A percentile compares a stretch with the other conserved stretches of the same genome.
These are phyloP conservation scores for Coniochaeta sp. DNA, from an alignment of 2,329 filamentous ascomycete genomes.

Conservation along the genomic window DNA sequence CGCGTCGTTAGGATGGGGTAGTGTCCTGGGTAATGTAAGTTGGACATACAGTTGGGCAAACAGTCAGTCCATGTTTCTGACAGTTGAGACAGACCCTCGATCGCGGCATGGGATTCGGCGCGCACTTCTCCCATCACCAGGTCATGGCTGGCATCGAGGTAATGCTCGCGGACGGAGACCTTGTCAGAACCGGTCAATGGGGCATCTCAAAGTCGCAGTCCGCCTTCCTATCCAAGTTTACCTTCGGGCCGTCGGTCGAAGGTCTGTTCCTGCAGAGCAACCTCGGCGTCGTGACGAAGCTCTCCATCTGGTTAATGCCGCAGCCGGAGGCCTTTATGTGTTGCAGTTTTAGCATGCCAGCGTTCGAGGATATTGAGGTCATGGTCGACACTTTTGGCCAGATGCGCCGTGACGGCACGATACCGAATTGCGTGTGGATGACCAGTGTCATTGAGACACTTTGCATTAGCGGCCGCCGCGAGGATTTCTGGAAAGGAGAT, in stretches of 20 bases:
- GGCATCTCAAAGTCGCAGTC: slow-evolving; percentile 29
- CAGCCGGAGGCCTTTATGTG: slow-evolving; percentile 37
- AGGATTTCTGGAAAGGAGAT: slow-evolving; percentile 33
- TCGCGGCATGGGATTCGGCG: slow-evolving; percentile 31
- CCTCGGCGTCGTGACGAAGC: slow-evolving; percentile 46
- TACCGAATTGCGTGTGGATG: slow-evolving; percentile 35
- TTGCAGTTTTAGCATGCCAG: slow-evolving; percentile 35
- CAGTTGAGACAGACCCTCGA: slow-evolving; percentile 25
- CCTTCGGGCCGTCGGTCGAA: slow-evolving; percentile 32
- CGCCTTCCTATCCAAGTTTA: slow-evolving; percentile 27
- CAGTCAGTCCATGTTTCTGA: slow-evolving; percentile 14
- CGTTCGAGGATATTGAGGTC: slow-evolving; percentile 34
- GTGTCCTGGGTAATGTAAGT: slow-evolving; percentile 37
- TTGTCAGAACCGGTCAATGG: slow-evolving; percentile 18
- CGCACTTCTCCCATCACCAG: slow-evolving; percentile 14
- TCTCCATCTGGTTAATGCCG: slow-evolving; percentile 36
- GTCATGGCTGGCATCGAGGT: slow-evolving; percentile 17
- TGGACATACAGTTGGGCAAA: neutral
- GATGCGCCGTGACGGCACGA: slow-evolving; percentile 31
- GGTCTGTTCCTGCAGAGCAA: slow-evolving; percentile 43
- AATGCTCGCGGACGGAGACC: slow-evolving; percentile 18
- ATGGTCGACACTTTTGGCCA: slow-evolving; percentile 36
- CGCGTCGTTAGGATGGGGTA: slow-evolving; percentile 40
- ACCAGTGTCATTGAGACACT: slow-evolving; percentile 37
- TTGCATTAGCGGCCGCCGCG: slow-evolving; percentile 31